These are phyloP conservation scores for Ophiostoma novo-ulmi DNA, from an alignment of 2,329 filamentous ascomycete species.

Conservation along the genomic window DNA sequence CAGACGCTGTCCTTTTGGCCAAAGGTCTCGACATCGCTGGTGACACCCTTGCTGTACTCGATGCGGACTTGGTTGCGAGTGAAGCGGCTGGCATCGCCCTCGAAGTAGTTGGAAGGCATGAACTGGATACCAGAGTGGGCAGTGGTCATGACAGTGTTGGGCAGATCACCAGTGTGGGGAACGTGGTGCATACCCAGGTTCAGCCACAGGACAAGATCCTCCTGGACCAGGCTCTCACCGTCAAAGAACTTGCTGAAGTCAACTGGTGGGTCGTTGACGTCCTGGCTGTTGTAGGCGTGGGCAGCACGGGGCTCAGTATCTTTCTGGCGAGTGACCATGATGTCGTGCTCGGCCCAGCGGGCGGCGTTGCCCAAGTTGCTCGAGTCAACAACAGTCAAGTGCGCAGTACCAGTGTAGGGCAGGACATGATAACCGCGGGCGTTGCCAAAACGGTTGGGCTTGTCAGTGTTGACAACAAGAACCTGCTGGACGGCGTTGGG, in stretches of 20 bases:
- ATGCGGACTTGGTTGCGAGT: conserved; percentile 41
- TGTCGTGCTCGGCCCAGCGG: conserved; percentile 46
- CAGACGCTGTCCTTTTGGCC: conserved; percentile 22
- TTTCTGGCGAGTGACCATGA: conserved; percentile 48
- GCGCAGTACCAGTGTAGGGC: conserved; percentile 37
- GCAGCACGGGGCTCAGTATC: conserved; percentile 48
- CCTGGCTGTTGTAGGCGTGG: conserved; percentile 43
- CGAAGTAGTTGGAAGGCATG: conserved; percentile 44
- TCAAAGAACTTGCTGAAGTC: conserved; percentile 49
- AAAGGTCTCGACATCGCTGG: conserved; percentile 20
- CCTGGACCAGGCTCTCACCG: conserved; percentile 39
- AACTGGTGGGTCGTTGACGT: conserved; percentile 44
- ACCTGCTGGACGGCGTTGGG: conserved; percentile 45
- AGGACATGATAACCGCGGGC: conserved; percentile 47
- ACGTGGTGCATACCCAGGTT: conserved; percentile 53
- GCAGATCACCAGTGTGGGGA: conserved; percentile 49
- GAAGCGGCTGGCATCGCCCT: conserved; percentile 37
- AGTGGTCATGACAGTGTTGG: conserved; percentile 49
- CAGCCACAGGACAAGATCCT: conserved; percentile 49
- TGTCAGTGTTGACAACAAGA: conserved; percentile 47
- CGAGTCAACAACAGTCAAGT: conserved; percentile 47
- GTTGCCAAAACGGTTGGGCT: conserved; percentile 47
- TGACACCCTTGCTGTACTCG: conserved; percentile 21
- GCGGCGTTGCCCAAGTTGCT: conserved; percentile 43
- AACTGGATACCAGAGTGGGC: conserved; percentile 42